Conservation (phyloP, 805 yeast species). For the Yamadazyma philogaea region DNA sequence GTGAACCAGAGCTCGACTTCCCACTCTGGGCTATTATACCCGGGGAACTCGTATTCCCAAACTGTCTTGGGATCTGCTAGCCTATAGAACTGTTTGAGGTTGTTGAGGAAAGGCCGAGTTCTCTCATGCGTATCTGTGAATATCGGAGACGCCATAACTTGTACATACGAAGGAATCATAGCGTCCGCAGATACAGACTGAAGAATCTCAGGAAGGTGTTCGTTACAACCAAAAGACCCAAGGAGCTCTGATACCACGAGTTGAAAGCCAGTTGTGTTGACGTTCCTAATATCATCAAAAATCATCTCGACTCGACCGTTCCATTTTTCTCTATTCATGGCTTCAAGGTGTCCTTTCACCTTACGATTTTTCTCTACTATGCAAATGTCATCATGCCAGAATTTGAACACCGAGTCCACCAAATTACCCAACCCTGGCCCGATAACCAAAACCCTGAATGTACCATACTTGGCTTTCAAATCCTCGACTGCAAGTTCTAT, state of each 20-base stretch:
- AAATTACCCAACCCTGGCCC: slow-evolving; percentile 93
- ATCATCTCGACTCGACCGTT: slow-evolving; percentile 47
- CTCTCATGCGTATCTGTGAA: slow-evolving; percentile 47
- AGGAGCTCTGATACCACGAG: slow-evolving; percentile 75
- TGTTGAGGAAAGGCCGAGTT: slow-evolving; percentile 10
- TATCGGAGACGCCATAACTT: slow-evolving; percentile 65
- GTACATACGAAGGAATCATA: slow-evolving; percentile 47
- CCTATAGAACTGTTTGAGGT: slow-evolving; percentile 10
- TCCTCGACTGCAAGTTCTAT: slow-evolving; percentile 51
- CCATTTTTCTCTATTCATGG: slow-evolving; percentile 42
- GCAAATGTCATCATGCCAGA: slow-evolving; percentile 12
- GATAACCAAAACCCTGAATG: slow-evolving; percentile 48
- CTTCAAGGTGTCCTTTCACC: slow-evolving; percentile 6
- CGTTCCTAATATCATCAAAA: slow-evolving; percentile 55
- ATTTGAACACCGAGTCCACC: slow-evolving; percentile 39
- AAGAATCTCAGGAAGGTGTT: slow-evolving; percentile 77
- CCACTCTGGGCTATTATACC: slow-evolving; percentile 5
- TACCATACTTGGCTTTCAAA: slow-evolving; percentile 2
- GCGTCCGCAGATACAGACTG: slow-evolving; percentile 9
- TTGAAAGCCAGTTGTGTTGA: slow-evolving; percentile 33
- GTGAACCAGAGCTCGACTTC: slow-evolving; percentile 21
- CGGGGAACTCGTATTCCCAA: slow-evolving; percentile 15
- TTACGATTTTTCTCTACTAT: slow-evolving; percentile 66
- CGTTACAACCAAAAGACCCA: slow-evolving; percentile 94
- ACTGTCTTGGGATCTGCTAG: slow-evolving; percentile 2